phyloP scores from a whole-genome alignment of 306 rosid species.

The Dalbergia oliveri region DNA sequence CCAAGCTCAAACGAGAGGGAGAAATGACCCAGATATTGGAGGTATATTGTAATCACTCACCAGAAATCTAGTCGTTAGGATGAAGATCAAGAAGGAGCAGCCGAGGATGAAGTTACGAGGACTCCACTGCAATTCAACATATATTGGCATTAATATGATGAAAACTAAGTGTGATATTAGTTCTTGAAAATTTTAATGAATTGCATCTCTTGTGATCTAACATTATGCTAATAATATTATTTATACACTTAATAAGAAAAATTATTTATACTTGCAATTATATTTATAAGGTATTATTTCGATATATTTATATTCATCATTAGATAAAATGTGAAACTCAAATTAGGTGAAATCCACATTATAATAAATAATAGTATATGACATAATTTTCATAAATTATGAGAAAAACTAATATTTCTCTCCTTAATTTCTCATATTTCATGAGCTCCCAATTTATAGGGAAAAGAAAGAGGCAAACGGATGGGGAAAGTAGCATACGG shows the following conservation, averaged over 20 bases:
- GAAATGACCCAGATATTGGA: background rate
- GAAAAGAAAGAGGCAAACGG: conserved; percentile 21
- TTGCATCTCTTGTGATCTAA: too few species aligned
- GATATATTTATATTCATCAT: too few species aligned
- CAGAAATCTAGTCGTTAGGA: conserved; percentile 67
- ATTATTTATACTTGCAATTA: too few species aligned
- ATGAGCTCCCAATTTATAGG: conserved; percentile 9
- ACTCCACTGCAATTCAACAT: conserved; percentile 68
- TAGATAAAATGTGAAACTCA: too few species aligned
- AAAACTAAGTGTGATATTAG: background rate
- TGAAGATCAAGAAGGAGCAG: conserved; percentile 71
- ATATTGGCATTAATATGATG: background rate
- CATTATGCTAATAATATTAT: too few species aligned
- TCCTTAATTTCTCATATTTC: background rate
- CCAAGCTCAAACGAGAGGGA: background rate
- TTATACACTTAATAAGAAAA: too few species aligned
- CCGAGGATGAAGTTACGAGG: conserved; percentile 75
- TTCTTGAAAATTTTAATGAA: background rate
- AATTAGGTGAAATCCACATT: too few species aligned
- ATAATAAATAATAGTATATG: too few species aligned
- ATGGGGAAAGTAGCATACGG: conserved; percentile 45
- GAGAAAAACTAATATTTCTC: too few species aligned
- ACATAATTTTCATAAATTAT: too few species aligned
- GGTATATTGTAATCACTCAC: conserved; percentile 51
- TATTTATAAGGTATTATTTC: too few species aligned